These are phyloP conservation scores for Chrysoporthe deuterocubensis DNA, from an alignment of 2,329 filamentous ascomycete genomes.

Conservation along the genomic window DNA sequence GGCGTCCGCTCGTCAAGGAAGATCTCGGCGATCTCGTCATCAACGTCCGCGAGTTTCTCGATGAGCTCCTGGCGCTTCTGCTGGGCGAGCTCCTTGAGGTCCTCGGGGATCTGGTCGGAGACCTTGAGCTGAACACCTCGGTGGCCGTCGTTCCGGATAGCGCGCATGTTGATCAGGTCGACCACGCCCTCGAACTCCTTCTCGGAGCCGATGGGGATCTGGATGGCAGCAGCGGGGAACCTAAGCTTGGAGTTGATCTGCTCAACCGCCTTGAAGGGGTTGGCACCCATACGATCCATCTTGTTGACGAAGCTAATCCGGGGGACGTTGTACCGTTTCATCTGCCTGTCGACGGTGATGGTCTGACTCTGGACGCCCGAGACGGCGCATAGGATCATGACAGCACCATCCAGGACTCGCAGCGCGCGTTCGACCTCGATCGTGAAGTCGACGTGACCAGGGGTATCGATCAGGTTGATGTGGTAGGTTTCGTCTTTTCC, in stretches of 20 bases:
- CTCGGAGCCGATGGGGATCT: slow-evolving; percentile 91
- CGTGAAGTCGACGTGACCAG: slow-evolving; percentile 98
- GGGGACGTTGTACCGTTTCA: slow-evolving; percentile 97
- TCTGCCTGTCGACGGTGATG: slow-evolving; percentile 96
- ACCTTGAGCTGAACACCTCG: slow-evolving; percentile 78
- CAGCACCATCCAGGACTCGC: slow-evolving; percentile 91
- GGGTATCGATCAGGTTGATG: slow-evolving; percentile 98
- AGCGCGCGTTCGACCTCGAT: slow-evolving; percentile 97
- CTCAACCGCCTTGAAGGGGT: slow-evolving; percentile 96
- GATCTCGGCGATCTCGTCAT: slow-evolving; percentile 95
- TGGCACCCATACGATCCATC: slow-evolving; percentile 99
- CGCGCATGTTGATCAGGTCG: slow-evolving; percentile 89
- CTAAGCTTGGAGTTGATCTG: slow-evolving; percentile 97
- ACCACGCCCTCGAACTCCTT: slow-evolving; percentile 92
- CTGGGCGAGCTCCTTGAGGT: slow-evolving; percentile 73
- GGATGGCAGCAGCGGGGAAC: slow-evolving; percentile 88
- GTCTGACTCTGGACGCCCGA: slow-evolving; percentile 98
- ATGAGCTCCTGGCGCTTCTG: slow-evolving; percentile 86
- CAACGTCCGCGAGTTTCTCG: slow-evolving; percentile 94
- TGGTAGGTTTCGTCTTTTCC: slow-evolving; percentile 91
- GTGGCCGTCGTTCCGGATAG: slow-evolving; percentile 87
- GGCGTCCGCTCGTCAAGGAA: slow-evolving; percentile 88
- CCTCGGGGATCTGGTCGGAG: slow-evolving; percentile 81
- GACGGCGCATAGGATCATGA: slow-evolving; percentile 98
- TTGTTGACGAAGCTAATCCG: slow-evolving; percentile 98